phyloP scores from a whole-genome alignment of 805 yeast species.

The Jamesozyma rosinii region DNA sequence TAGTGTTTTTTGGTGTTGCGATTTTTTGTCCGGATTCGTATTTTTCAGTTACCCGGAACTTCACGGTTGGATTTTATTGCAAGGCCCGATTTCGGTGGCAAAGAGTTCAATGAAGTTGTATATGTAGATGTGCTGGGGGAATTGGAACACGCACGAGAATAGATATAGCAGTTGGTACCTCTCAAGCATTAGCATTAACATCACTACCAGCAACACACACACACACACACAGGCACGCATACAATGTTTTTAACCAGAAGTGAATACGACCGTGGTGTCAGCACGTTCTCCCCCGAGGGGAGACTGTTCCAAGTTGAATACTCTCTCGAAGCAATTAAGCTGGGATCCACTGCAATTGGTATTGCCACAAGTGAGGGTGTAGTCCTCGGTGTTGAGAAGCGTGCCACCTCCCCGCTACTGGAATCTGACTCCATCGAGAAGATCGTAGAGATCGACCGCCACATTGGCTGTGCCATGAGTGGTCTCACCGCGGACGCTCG shows the following conservation, averaged over 20 bases:
- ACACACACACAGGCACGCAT: too few species aligned
- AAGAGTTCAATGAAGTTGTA: too few species aligned
- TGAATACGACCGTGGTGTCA: constrained; percentile 97
- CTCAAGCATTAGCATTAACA: too few species aligned
- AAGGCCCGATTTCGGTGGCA: too few species aligned
- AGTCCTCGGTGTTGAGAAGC: constrained; percentile 89
- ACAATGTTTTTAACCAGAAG: constrained; percentile 95
- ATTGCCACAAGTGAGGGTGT: constrained; percentile 93
- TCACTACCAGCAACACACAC: too few species aligned
- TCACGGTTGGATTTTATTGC: too few species aligned
- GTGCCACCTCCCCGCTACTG: constrained; percentile 85
- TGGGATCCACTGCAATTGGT: constrained; percentile 90
- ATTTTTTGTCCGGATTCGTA: too few species aligned
- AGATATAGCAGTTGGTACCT: too few species aligned
- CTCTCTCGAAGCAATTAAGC: constrained; percentile 91
- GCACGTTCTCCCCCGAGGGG: constrained; percentile 98
- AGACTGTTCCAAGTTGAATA: constrained; percentile 96
- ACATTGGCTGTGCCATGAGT: constrained; percentile 97
- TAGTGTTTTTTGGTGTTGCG: too few species aligned
- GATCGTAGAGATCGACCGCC: constrained; percentile 87
- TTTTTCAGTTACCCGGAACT: too few species aligned
- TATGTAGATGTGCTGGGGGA: too few species aligned
- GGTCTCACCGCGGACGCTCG: constrained; percentile 98
- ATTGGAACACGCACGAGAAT: too few species aligned
- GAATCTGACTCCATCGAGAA: constrained; percentile 93